Evolutionary conservation across 2,329 filamentous ascomycete species (phyloP).

Genomic region (Penicillium sp.): DNA sequence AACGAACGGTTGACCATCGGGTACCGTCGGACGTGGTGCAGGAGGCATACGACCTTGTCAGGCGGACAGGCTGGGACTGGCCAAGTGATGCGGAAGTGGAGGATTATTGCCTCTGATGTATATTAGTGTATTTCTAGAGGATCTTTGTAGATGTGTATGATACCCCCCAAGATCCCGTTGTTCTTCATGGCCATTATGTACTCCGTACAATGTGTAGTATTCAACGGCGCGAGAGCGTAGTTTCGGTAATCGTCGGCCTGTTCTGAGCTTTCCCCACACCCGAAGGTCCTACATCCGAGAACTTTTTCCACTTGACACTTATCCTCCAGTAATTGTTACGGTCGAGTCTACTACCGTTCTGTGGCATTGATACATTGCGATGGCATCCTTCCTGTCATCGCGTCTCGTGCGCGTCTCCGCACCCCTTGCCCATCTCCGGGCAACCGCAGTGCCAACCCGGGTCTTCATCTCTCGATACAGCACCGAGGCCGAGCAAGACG

Average conservation of each 20-base stretch:
- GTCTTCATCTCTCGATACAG: slow-evolving; percentile 37
- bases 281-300: slow-evolving; percentile 4
- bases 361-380: slow-evolving; percentile 10
- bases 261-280: slow-evolving; percentile 26
- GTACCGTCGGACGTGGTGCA: slow-evolving; percentile 31
- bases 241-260: slow-evolving; percentile 23
- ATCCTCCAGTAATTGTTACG: neutral
- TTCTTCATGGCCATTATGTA: neutral
- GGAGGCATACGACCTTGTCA: slow-evolving; percentile 41
- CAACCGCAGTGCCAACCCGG: slow-evolving; percentile 23
- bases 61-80: slow-evolving; percentile 42
- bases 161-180: slow-evolving; percentile 13
- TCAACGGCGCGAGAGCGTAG: neutral
- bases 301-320: slow-evolving; percentile 2
- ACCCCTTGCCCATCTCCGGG: slow-evolving; percentile 20
- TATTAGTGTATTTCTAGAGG: slow-evolving; percentile 21
- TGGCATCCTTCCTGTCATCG: slow-evolving; percentile 33
- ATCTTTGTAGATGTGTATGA: slow-evolving; percentile 15
- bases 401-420: slow-evolving; percentile 30
- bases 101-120: slow-evolving; percentile 33
- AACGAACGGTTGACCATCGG: slow-evolving; percentile 9
- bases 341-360: neutral
- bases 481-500: slow-evolving; percentile 34
- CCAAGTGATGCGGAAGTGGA: slow-evolving; percentile 43
- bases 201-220: neutral